phyloP scores from a whole-genome alignment of 495 filamentous ascomycete genomes.

The Haplographium delicatum region DNA sequence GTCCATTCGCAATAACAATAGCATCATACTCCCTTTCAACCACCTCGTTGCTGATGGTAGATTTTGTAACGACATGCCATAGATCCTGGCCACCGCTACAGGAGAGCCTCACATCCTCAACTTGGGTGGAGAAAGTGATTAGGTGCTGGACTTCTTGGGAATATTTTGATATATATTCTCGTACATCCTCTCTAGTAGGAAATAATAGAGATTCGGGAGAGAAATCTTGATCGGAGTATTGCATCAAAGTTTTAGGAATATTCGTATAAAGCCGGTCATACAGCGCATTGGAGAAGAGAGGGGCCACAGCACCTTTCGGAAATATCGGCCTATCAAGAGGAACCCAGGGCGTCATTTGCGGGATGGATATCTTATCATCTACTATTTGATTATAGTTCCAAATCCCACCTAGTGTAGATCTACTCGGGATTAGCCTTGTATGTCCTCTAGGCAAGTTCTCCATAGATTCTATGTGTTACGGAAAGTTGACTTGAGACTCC shows the following conservation, averaged over 20 bases:
- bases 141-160: conserved; percentile 32
- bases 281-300: conserved; percentile 61
- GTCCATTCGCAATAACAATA: conserved; percentile 78
- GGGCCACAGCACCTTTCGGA: conserved; percentile 21
- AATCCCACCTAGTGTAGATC: conserved; percentile 61
- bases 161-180: conserved; percentile 70
- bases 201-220: conserved; percentile 59
- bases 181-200: conserved; percentile 60
- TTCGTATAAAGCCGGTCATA: conserved; percentile 83
- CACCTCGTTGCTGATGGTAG: conserved; percentile 35
- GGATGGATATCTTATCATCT: conserved; percentile 6
- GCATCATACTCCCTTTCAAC: conserved; percentile 62
- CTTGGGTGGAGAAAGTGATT: conserved; percentile 18
- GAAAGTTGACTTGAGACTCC: no score
- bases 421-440: background rate
- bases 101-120: conserved; percentile 13
- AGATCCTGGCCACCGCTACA: conserved; percentile 3
- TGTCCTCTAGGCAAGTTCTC: no score
- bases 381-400: conserved; percentile 65
- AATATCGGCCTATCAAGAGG: conserved; percentile 38
- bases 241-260: conserved; percentile 78
- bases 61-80: conserved; percentile 53
- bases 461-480: no score
- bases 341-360: conserved; percentile 15
- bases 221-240: conserved; percentile 67